Conservation (phyloP, 495 filamentous ascomycete genomes). For the Echria macrotheca region DNA sequence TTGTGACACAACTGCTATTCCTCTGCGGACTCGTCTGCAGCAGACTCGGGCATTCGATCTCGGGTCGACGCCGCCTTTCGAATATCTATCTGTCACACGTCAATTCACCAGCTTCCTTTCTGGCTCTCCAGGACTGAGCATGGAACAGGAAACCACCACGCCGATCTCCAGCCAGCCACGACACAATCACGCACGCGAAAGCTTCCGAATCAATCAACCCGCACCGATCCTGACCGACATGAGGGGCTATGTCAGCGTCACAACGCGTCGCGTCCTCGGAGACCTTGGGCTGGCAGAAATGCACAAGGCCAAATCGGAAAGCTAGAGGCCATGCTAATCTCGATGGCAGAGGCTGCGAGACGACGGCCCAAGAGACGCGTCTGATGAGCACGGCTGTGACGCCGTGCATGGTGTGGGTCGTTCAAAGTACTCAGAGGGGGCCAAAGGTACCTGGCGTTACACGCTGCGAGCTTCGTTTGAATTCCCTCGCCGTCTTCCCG, state of each 20-base stretch:
- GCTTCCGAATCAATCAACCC: not conserved
- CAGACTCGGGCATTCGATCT: too few relatives aligned
- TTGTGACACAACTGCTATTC: conserved; percentile 1
- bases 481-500: not conserved
- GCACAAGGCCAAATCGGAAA: not conserved
- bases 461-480: not conserved
- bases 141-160: not conserved
- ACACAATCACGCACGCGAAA: not conserved
- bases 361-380: not conserved
- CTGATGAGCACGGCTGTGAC: not conserved
- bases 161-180: not conserved
- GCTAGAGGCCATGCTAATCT: not conserved
- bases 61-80: not conserved
- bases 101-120: not conserved
- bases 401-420: not conserved
- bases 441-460: conserved; percentile 51
- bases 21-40: too few relatives aligned
- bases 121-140: too few relatives aligned
- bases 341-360: not conserved
- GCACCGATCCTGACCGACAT: too few relatives aligned
- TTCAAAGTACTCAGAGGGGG: not conserved
- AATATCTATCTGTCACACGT: not conserved
- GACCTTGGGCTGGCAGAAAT: not conserved
- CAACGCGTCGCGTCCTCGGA: too few relatives aligned
- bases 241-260: too few relatives aligned